A percentile compares a stretch with the other conserved stretches of the same genome.
phyloP scores from a whole-genome alignment of 495 filamentous ascomycete species.

The Penicillium ucsense region DNA sequence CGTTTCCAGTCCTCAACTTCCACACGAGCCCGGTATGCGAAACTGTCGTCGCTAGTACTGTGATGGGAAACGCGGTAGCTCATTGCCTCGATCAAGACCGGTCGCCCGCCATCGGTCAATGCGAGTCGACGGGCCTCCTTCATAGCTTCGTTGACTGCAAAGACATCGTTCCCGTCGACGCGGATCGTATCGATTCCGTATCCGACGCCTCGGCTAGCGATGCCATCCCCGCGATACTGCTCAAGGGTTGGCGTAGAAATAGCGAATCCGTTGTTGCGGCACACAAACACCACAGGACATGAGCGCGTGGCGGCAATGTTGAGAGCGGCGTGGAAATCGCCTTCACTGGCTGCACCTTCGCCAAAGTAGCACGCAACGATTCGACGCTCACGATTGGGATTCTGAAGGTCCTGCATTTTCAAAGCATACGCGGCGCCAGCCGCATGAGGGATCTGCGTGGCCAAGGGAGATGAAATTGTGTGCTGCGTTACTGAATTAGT shows the following conservation, averaged over 20 bases:
- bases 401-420: conserved; percentile 70
- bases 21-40: conserved; percentile 85
- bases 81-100: conserved; percentile 91
- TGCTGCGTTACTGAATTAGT: conserved; percentile 42
- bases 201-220: conserved; percentile 86
- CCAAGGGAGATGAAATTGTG: conserved; percentile 86
- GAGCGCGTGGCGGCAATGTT: conserved; percentile 93
- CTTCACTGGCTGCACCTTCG: conserved; percentile 94
- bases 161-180: conserved; percentile 95
- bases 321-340: conserved; percentile 93
- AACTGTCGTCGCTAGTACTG: conserved; percentile 95
- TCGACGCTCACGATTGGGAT: conserved; percentile 54
- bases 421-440: conserved; percentile 89
- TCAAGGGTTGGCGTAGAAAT: conserved; percentile 92
- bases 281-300: conserved; percentile 89
- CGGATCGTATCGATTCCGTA: conserved; percentile 97
- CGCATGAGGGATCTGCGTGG: conserved; percentile 93
- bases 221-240: conserved; percentile 95
- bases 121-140: conserved; percentile 68
- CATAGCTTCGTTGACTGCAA: conserved; percentile 81
- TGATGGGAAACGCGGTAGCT: conserved; percentile 95
- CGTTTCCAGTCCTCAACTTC: conserved; percentile 99
- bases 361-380: conserved; percentile 90
- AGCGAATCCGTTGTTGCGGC: conserved; percentile 95
- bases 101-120: conserved; percentile 64